These are phyloP conservation scores for Albifimbria verrucaria DNA, from an alignment of 2,329 filamentous ascomycete species.

Conservation along the genomic window DNA sequence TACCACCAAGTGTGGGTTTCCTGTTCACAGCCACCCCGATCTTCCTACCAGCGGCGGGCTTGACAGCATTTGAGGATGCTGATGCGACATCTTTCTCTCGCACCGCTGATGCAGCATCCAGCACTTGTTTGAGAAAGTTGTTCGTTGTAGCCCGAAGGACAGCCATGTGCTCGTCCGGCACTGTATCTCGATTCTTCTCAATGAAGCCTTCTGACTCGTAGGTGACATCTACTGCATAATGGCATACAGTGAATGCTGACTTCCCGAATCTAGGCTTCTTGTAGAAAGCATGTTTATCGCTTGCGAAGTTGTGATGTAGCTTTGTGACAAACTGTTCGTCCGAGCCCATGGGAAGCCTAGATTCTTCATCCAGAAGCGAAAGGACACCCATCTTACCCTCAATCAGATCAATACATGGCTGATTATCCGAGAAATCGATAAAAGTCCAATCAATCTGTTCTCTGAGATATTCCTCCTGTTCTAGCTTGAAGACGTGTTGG, in stretches of 20 bases:
- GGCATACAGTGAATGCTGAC: constrained; percentile 94
- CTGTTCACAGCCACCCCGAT: constrained; percentile 90
- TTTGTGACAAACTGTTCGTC: constrained; percentile 97
- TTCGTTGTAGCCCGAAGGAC: constrained; percentile 83
- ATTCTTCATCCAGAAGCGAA: constrained; percentile 92
- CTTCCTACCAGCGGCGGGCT: constrained; percentile 75
- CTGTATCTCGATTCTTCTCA: constrained; percentile 98
- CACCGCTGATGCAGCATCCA: constrained; percentile 81
- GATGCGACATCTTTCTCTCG: constrained; percentile 81
- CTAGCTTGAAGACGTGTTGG: constrained; percentile 97
- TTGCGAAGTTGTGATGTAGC: constrained; percentile 87
- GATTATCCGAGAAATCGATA: constrained; percentile 98
- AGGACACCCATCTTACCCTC: constrained; percentile 94
- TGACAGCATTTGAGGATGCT: constrained; percentile 67
- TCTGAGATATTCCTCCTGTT: constrained; percentile 94
- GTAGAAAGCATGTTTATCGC: constrained; percentile 93
- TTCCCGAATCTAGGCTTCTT: constrained; percentile 98
- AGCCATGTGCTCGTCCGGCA: constrained; percentile 97
- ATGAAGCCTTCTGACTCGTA: constrained; percentile 99
- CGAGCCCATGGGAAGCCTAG: constrained; percentile 91
- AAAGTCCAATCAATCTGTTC: constrained; percentile 99
- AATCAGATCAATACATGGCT: constrained; percentile 97
- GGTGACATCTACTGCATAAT: constrained; percentile 96
- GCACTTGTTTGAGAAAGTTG: constrained; percentile 76
- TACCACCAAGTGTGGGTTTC: constrained; percentile 95